Conservation (phyloP, 2,329 filamentous ascomycete genomes). For the Calonectria hongkongensis region DNA sequence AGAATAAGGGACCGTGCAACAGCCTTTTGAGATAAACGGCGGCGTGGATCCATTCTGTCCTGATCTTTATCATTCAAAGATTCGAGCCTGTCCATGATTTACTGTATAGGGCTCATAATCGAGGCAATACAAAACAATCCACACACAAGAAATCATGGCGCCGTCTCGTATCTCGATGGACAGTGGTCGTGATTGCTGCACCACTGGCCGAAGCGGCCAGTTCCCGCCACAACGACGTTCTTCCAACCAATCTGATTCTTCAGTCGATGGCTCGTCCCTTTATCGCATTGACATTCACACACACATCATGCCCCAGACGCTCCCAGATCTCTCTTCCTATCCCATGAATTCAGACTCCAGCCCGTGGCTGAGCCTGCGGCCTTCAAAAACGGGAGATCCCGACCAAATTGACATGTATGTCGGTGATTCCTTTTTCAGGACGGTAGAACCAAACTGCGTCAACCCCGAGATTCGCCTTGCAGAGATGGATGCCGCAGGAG, state of each 20-base stretch:
- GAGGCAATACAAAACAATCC: not conserved
- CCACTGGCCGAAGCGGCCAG: constrained; percentile 5
- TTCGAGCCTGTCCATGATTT: not conserved
- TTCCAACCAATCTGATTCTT: constrained; percentile 1
- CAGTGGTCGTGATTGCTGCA: constrained; percentile 19
- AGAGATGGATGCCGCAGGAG: constrained; percentile 12
- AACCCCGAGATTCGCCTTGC: constrained; percentile 2
- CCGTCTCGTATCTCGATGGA: constrained; percentile 19
- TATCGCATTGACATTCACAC: constrained; percentile 22
- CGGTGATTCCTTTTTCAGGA: constrained; percentile 9
- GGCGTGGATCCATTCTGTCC: not conserved
- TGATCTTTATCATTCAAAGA: not conserved
- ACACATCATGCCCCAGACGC: constrained; percentile 10
- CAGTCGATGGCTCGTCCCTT: constrained; percentile 7
- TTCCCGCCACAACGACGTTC: not conserved
- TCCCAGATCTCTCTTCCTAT: constrained; percentile 12
- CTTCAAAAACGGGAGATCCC: constrained; percentile 9
- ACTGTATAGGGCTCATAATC: not conserved
- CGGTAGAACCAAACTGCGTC: constrained; percentile 22
- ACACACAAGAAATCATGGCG: constrained; percentile 3
- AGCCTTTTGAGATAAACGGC: not conserved
- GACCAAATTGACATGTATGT: constrained; percentile 24
- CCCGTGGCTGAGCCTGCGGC: constrained; percentile 6
- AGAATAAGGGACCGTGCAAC: constrained; percentile 9
- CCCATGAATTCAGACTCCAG: constrained; percentile 10